A percentile compares a stretch with the other conserved stretches of the same genome.
phyloP scores from a whole-genome alignment of 208 protist genomes.

The Wallacemonas sp. region DNA sequence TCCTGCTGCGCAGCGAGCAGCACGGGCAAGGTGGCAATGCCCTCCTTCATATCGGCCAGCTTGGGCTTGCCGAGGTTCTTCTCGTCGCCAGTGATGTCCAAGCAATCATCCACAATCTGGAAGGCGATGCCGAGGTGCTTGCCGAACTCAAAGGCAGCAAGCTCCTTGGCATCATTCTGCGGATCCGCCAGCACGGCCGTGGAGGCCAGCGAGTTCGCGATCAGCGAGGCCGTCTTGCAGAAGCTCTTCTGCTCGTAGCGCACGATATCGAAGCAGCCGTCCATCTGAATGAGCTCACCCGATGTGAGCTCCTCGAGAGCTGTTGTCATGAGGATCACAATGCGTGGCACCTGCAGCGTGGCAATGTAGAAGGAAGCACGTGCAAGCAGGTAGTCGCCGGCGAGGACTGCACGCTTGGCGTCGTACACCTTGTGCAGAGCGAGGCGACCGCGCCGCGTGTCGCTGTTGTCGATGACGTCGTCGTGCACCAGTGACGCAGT shows the following conservation, averaged over 20 bases:
- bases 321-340: constrained; percentile 91
- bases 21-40: constrained; percentile 79
- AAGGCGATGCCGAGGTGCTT: constrained; percentile 94
- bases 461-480: constrained; percentile 94
- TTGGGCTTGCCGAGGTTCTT: constrained; percentile 75
- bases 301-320: constrained; percentile 91
- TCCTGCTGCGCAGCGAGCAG: constrained; percentile 67
- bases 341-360: constrained; percentile 76
- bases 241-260: constrained; percentile 92
- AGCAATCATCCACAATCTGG: constrained; percentile 94
- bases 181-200: constrained; percentile 84
- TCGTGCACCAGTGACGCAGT: constrained; percentile 96
- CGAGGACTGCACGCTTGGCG: constrained; percentile 88
- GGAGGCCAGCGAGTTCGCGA: constrained; percentile 89
- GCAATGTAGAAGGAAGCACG: constrained; percentile 89
- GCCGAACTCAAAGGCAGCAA: constrained; percentile 77
- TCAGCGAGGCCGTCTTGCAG: constrained; percentile 94
- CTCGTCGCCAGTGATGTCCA: constrained; percentile 89
- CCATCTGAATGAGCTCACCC: constrained; percentile 95
- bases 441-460: constrained; percentile 86
- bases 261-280: constrained; percentile 71
- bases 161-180: constrained; percentile 39
- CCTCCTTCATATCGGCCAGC: constrained; percentile 77
- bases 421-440: constrained; percentile 85
- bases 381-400: constrained; percentile 94